Evolutionary conservation across 176 grass and related monocot genomes (phyloP).

Genomic region (Secale cereale): DNA sequence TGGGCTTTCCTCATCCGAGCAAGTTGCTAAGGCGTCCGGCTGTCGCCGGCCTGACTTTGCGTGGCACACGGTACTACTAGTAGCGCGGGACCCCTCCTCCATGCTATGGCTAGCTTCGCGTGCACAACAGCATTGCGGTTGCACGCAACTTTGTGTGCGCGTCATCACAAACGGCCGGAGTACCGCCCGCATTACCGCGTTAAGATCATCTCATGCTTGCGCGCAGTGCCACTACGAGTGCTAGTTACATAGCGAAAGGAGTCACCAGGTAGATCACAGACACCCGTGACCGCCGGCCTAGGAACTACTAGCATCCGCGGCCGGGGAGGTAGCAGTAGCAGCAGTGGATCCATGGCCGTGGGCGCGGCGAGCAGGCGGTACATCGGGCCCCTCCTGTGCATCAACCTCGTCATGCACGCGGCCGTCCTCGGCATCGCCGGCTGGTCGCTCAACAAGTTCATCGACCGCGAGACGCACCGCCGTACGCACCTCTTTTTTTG

Average conservation of each 20-base stretch:
- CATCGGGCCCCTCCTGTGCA: conserved; percentile 4
- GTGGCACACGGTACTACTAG: neutral
- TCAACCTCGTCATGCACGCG: conserved; percentile 1
- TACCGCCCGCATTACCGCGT: too few species aligned
- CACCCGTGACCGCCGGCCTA: neutral
- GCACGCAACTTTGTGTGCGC: neutral
- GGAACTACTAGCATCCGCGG: neutral
- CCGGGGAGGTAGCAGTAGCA: neutral
- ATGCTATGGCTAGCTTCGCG: neutral
- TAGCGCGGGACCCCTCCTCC: too few species aligned
- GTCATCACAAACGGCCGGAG: neutral
- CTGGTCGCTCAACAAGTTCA: conserved; percentile 15
- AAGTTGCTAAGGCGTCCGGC: too few species aligned
- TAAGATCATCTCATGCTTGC: neutral
- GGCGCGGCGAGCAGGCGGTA: conserved; percentile 1
- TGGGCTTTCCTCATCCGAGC: too few species aligned
- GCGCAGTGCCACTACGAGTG: neutral
- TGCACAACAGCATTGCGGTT: neutral
- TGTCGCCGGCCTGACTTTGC: neutral
- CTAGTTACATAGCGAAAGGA: neutral
- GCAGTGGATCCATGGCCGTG: neutral
- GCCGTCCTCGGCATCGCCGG: conserved; percentile 15
- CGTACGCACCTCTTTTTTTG: too few species aligned
- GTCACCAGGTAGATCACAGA: neutral
- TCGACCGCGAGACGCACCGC: conserved; percentile 16